These are phyloP conservation scores for Xylaria telfairii DNA, from an alignment of 495 filamentous ascomycete species.

Conservation along the genomic window DNA sequence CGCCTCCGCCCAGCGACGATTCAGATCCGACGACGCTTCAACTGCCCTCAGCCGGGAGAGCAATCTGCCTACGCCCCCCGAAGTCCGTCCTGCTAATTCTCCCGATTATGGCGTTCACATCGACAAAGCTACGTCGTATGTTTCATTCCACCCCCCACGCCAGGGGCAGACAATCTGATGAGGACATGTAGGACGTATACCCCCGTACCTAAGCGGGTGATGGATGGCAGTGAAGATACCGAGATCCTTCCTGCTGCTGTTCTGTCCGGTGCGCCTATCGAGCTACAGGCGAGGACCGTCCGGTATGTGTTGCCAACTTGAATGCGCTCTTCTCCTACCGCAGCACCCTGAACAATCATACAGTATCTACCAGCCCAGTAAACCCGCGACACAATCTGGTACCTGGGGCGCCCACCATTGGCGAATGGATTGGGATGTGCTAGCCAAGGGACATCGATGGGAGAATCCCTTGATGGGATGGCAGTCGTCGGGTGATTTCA, in stretches of 20 bases:
- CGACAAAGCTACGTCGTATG: conserved; percentile 83
- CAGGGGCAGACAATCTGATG: not conserved
- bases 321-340: not conserved
- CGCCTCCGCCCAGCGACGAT: conserved; percentile 52
- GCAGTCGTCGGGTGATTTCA: conserved; percentile 91
- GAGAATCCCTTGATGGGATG: conserved; percentile 98
- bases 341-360: conserved; percentile 28
- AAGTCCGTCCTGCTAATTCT: conserved; percentile 60
- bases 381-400: conserved; percentile 94
- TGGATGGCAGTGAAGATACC: conserved; percentile 88
- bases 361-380: conserved; percentile 88
- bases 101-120: conserved; percentile 80
- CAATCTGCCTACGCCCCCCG: conserved; percentile 36
- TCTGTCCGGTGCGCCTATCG: conserved; percentile 89
- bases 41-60: conserved; percentile 34
- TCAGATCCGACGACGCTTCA: conserved; percentile 47
- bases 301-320: conserved; percentile 61
- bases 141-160: not conserved
- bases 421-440: conserved; percentile 98
- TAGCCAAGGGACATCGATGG: conserved; percentile 88
- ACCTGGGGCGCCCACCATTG: conserved; percentile 81
- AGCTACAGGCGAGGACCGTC: conserved; percentile 90
- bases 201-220: conserved; percentile 83
- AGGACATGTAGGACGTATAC: conserved; percentile 72
- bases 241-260: conserved; percentile 78